Evolutionary conservation across 2,329 filamentous ascomycete species (phyloP).

Genomic region (Stagonosporopsis vannaccii): DNA sequence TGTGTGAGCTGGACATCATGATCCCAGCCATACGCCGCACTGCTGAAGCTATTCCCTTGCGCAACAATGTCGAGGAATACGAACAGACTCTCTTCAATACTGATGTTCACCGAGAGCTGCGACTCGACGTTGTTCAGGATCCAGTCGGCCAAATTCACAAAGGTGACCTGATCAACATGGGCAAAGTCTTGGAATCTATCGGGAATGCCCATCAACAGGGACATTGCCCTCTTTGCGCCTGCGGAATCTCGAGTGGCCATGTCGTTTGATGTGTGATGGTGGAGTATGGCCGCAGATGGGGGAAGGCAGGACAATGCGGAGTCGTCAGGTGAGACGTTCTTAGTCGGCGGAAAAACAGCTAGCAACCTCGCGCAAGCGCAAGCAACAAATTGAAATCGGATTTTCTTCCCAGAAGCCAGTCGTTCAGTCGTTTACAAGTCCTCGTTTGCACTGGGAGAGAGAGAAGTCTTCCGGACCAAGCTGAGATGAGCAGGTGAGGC

Average conservation of each 20-base stretch:
- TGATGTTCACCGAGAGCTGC: slow-evolving; percentile 39
- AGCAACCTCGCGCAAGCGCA: slow-evolving; percentile 6
- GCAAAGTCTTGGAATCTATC: slow-evolving; percentile 48
- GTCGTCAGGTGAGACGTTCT: slow-evolving; percentile 20
- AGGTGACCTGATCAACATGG: slow-evolving; percentile 49
- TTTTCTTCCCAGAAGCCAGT: background rate
- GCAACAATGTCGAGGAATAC: slow-evolving; percentile 49
- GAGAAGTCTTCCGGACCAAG: slow-evolving; percentile 1
- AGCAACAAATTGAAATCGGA: background rate
- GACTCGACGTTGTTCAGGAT: slow-evolving; percentile 44
- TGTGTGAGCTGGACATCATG: slow-evolving; percentile 47
- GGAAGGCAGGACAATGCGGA: slow-evolving; percentile 14
- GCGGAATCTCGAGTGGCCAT: slow-evolving; percentile 34
- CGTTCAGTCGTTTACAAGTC: background rate
- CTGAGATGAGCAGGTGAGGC: slow-evolving; percentile 22
- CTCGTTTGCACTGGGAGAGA: background rate
- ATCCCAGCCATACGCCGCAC: slow-evolving; percentile 43
- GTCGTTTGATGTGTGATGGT: slow-evolving; percentile 10
- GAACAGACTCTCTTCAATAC: slow-evolving; percentile 48
- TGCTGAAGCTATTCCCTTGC: slow-evolving; percentile 46
- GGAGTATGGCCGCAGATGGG: background rate
- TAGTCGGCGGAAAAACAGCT: slow-evolving; percentile 17
- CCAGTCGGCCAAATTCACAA: slow-evolving; percentile 49
- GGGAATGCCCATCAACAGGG: slow-evolving; percentile 45
- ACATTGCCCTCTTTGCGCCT: slow-evolving; percentile 41